A percentile compares a stretch with the other conserved stretches of the same genome.
Conservation (phyloP, 1,284 basidiomycete species). For the Pseudozyma hubeiensis region DNA sequence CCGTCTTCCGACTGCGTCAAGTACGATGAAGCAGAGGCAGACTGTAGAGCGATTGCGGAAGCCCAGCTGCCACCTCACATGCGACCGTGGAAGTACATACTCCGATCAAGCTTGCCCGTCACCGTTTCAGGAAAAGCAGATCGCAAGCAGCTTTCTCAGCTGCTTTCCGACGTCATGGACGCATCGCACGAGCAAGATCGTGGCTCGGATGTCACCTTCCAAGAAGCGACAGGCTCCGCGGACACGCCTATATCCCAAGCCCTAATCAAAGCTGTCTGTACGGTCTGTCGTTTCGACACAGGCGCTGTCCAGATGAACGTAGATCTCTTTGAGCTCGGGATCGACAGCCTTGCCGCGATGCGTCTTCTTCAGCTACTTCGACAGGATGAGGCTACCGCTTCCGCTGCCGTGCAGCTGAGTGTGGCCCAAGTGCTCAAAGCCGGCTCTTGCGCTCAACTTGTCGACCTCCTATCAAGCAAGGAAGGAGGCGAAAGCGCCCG, state of each 20-base stretch:
- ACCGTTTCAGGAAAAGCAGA: constrained; percentile 19
- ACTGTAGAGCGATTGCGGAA: constrained; percentile 19
- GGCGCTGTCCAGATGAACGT: not conserved
- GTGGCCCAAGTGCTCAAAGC: constrained; percentile 7
- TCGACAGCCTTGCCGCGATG: constrained; percentile 33
- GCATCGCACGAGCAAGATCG: not conserved
- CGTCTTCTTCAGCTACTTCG: constrained; percentile 21
- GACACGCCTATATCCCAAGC: not conserved
- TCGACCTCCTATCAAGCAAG: constrained; percentile 4
- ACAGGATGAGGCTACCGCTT: constrained; percentile 7
- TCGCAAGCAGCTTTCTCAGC: constrained; percentile 12
- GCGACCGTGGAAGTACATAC: constrained; percentile 19
- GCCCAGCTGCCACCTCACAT: constrained; percentile 19
- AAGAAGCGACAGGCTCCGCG: not conserved
- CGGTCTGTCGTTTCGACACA: constrained; percentile 4
- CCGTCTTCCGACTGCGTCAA: not conserved
- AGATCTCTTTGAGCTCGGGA: constrained; percentile 11
- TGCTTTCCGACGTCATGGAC: constrained; percentile 1
- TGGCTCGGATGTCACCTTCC: not conserved
- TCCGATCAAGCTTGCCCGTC: constrained; percentile 8
- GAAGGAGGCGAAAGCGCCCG: not conserved
- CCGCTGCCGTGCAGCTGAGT: not conserved
- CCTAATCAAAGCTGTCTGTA: constrained; percentile 1
- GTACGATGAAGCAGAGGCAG: constrained; percentile 9
- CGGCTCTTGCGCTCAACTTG: constrained; percentile 6